phyloP scores from a whole-genome alignment of 2,329 filamentous ascomycete genomes.

The Aspergillus chevalieri region DNA sequence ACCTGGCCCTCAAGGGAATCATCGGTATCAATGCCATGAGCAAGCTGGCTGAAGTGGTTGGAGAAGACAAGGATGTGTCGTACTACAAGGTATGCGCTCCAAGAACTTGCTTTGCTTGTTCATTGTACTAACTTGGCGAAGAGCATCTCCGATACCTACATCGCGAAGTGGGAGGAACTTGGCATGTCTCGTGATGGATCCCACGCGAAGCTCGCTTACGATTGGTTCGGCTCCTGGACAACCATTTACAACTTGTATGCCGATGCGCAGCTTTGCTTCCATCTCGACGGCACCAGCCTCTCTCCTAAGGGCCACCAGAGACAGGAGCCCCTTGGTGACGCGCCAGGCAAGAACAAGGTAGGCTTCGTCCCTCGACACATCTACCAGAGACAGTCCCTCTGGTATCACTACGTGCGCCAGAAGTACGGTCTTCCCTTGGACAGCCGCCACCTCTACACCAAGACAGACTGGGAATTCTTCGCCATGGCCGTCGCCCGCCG shows the following conservation, averaged over 20 bases:
- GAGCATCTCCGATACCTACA: slow-evolving; percentile 60
- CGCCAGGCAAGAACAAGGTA: slow-evolving; percentile 22
- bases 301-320: slow-evolving; percentile 17
- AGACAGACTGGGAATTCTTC: slow-evolving; percentile 89
- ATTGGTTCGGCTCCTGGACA: slow-evolving; percentile 75
- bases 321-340: slow-evolving; percentile 17
- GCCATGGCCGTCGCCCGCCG: slow-evolving; percentile 71
- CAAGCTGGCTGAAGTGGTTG: slow-evolving; percentile 59
- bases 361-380: slow-evolving; percentile 67
- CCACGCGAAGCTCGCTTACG: slow-evolving; percentile 73
- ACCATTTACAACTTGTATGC: slow-evolving; percentile 81
- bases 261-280: slow-evolving; percentile 75
- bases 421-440: slow-evolving; percentile 78
- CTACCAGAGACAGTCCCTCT: slow-evolving; percentile 72
- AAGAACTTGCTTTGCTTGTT: not conserved
- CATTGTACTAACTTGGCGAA: slow-evolving; percentile 10
- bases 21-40: slow-evolving; percentile 75
- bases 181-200: slow-evolving; percentile 63
- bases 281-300: slow-evolving; percentile 47
- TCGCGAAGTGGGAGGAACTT: slow-evolving; percentile 64
- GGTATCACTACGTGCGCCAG: slow-evolving; percentile 74
- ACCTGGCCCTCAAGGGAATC: slow-evolving; percentile 77
- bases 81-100: slow-evolving; percentile 48
- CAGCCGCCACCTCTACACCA: slow-evolving; percentile 74
- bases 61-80: slow-evolving; percentile 49